phyloP scores from a whole-genome alignment of 768 basidiomycete genomes.

The Lactarius hengduanensis region DNA sequence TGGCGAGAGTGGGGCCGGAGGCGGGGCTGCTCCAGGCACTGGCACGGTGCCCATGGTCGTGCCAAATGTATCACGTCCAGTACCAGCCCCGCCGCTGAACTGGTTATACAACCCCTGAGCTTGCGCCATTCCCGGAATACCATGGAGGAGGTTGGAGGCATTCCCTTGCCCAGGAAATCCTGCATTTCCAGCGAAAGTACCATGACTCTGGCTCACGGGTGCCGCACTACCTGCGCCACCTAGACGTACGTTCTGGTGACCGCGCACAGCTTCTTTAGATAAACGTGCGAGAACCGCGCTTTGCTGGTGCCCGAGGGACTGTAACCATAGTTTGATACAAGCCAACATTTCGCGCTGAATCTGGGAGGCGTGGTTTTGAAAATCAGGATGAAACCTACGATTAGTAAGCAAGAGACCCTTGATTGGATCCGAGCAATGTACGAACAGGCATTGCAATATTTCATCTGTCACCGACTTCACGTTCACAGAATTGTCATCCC shows the following conservation, averaged over 20 bases:
- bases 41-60: background rate
- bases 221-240: slow-evolving; percentile 49
- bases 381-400: slow-evolving; percentile 79
- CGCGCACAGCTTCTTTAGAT: slow-evolving; percentile 62
- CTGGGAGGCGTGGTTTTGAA: slow-evolving; percentile 59
- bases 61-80: slow-evolving; percentile 18
- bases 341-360: slow-evolving; percentile 78
- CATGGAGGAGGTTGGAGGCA: slow-evolving; percentile 44
- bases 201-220: slow-evolving; percentile 46
- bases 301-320: slow-evolving; percentile 48
- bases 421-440: background rate
- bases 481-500: slow-evolving; percentile 70
- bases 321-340: slow-evolving; percentile 61
- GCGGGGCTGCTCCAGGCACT: background rate
- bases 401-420: background rate
- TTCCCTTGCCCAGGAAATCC: slow-evolving; percentile 51
- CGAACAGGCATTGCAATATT: slow-evolving; percentile 64
- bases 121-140: slow-evolving; percentile 48
- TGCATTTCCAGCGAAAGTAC: slow-evolving; percentile 47
- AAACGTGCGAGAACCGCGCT: slow-evolving; percentile 55
- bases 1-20: background rate
- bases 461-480: slow-evolving; percentile 59
- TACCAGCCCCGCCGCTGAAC: slow-evolving; percentile 35
- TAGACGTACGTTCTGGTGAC: slow-evolving; percentile 67
- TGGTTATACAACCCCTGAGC: slow-evolving; percentile 38